phyloP scores from a whole-genome alignment of 768 basidiomycete species.

The Suillus americanus region DNA sequence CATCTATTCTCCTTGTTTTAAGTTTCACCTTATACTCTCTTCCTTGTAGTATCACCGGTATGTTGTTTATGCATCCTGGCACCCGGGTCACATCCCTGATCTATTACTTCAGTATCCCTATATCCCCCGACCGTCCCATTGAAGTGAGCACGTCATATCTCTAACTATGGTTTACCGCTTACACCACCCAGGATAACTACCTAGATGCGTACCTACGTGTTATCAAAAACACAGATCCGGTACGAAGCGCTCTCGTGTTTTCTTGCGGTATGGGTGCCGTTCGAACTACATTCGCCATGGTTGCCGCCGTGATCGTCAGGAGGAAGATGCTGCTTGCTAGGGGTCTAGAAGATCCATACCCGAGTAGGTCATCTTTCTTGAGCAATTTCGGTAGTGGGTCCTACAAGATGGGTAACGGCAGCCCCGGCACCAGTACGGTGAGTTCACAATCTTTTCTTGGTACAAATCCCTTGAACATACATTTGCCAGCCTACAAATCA shows the following conservation, averaged over 20 bases:
- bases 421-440: slow-evolving; percentile 53
- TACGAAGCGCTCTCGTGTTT: slow-evolving; percentile 82
- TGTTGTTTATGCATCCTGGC: slow-evolving; percentile 13
- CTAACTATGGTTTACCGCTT: slow-evolving; percentile 1
- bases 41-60: slow-evolving; percentile 72
- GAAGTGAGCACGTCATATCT: slow-evolving; percentile 50
- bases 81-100: slow-evolving; percentile 4
- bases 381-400: slow-evolving; percentile 11
- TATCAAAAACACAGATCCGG: slow-evolving; percentile 77
- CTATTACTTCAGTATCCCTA: slow-evolving; percentile 69
- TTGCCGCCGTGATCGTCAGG: slow-evolving; percentile 84
- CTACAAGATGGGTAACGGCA: slow-evolving; percentile 16
- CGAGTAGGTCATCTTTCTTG: slow-evolving; percentile 33
- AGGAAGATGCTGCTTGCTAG: slow-evolving; percentile 65
- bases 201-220: slow-evolving; percentile 89
- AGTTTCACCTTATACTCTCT: slow-evolving; percentile 12
- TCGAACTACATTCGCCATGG: slow-evolving; percentile 95
- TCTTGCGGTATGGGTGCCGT: slow-evolving; percentile 98
- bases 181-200: slow-evolving; percentile 73
- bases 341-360: slow-evolving; percentile 81
- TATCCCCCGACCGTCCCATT: slow-evolving; percentile 88
- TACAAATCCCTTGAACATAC: slow-evolving; percentile 7
- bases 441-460: slow-evolving; percentile 13
- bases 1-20: slow-evolving; percentile 3
- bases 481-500: slow-evolving; percentile 26